Evolutionary conservation across 1,139 yeast genomes (phyloP).

Genomic region (Yamadazyma sp.): DNA sequence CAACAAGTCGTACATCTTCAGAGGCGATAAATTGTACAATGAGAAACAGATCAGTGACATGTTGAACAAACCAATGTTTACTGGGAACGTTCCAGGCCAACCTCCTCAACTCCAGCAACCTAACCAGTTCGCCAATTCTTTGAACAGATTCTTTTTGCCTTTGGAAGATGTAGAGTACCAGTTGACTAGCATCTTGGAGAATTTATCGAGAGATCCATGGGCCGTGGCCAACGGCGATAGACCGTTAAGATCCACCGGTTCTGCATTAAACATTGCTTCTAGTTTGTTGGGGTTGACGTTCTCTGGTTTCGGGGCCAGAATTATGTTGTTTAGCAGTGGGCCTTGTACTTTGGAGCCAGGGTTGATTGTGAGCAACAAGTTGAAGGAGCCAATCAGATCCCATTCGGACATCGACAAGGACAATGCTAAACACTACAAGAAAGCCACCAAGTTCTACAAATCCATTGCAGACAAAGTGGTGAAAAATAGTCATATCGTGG

Average conservation of each 20-base stretch:
- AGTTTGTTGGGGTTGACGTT: conserved; percentile 82
- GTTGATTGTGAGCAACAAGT: conserved; percentile 84
- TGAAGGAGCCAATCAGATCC: conserved; percentile 95
- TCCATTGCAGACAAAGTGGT: conserved; percentile 66
- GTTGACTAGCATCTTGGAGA: conserved; percentile 77
- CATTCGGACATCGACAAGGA: conserved; percentile 88
- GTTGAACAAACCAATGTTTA: conserved; percentile 55
- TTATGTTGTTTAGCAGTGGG: conserved; percentile 90
- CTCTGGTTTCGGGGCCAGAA: conserved; percentile 87
- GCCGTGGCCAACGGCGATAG: conserved; percentile 84
- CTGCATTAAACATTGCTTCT: conserved; percentile 85
- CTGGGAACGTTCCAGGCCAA: conserved; percentile 24
- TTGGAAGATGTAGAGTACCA: conserved; percentile 86
- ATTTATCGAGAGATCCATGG: conserved; percentile 87
- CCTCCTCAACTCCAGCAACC: conserved; percentile 12
- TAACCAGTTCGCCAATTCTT: conserved; percentile 36
- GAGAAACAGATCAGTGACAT: conserved; percentile 73
- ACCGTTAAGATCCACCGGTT: conserved; percentile 90
- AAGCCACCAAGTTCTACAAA: conserved; percentile 86
- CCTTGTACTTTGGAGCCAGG: conserved; percentile 97
- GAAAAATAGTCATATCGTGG: conserved; percentile 83
- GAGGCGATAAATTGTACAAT: conserved; percentile 88
- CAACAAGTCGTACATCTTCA: conserved; percentile 81
- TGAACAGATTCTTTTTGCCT: conserved; percentile 81
- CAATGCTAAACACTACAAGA: conserved; percentile 84